A percentile compares a stretch with the other conserved stretches of the same genome.
Evolutionary conservation across 2,329 filamentous ascomycete species (phyloP).

Genomic region (Fusarium verrucosum): DNA sequence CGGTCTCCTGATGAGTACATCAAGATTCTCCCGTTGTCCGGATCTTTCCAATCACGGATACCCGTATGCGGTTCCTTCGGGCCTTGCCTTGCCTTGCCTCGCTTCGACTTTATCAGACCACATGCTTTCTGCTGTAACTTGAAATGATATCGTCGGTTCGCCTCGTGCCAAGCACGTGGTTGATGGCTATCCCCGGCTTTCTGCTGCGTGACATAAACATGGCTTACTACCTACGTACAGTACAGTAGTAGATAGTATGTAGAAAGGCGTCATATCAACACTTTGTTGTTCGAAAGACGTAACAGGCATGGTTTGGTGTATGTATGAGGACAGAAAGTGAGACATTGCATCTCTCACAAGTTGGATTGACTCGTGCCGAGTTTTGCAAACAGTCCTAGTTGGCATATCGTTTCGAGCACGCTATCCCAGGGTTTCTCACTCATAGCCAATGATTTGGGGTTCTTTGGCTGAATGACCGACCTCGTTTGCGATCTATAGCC

Average conservation of each 20-base stretch:
- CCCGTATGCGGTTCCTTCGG: not conserved
- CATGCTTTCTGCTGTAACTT: not conserved
- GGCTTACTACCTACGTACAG: too few species aligned
- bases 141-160: not conserved
- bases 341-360: not conserved
- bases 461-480: conserved; percentile 13
- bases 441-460: not conserved
- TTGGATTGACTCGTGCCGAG: not conserved
- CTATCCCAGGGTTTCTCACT: conserved; percentile 4
- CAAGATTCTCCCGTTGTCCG: conserved; percentile 18
- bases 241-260: too few species aligned
- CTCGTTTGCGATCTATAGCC: conserved; percentile 6
- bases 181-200: not conserved
- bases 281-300: not conserved
- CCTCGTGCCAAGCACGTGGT: conserved; percentile 23
- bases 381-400: not conserved
- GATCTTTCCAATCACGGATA: conserved; percentile 21
- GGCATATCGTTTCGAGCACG: conserved; percentile 1
- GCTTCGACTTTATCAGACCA: conserved; percentile 1
- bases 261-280: not conserved
- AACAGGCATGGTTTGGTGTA: not conserved
- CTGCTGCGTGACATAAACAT: conserved; percentile 25
- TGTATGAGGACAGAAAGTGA: conserved; percentile 1
- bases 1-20: conserved; percentile 27
- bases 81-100: conserved; percentile 3